Evolutionary conservation across 2,329 filamentous ascomycete species (phyloP).

Genomic region (Hortaea werneckii): DNA sequence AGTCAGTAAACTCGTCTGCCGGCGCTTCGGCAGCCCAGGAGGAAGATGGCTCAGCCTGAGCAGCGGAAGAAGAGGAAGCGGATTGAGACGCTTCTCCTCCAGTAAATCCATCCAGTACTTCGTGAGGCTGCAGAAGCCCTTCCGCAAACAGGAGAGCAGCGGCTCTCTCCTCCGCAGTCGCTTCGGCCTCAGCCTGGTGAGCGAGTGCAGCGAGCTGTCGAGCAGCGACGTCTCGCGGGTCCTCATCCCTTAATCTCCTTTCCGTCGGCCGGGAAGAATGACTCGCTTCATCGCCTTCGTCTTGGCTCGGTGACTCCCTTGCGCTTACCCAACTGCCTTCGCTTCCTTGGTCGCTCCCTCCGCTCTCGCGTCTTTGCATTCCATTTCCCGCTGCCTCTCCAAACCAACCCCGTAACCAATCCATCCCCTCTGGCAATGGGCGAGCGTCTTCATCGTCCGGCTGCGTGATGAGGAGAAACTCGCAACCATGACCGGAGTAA

Average conservation of each 20-base stretch:
- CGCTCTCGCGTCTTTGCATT: slow-evolving; percentile 11
- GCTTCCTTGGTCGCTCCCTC: slow-evolving; percentile 5
- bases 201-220: not conserved
- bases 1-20: not conserved
- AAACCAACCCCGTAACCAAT: slow-evolving; percentile 23
- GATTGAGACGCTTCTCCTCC: not conserved
- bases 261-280: slow-evolving; percentile 15
- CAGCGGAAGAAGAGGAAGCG: not conserved
- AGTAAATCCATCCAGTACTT: slow-evolving; percentile 1
- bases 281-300: not conserved
- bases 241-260: slow-evolving; percentile 13
- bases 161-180: too few species aligned
- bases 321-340: too few species aligned
- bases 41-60: not conserved
- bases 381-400: slow-evolving; percentile 6
- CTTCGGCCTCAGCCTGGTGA: too few species aligned
- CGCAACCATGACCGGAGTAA: slow-evolving; percentile 77
- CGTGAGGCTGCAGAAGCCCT: not conserved
- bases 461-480: slow-evolving; percentile 77
- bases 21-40: not conserved
- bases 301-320: too few species aligned
- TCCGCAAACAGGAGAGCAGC: too few species aligned
- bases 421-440: slow-evolving; percentile 30
- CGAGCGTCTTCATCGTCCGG: slow-evolving; percentile 40
- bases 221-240: too few species aligned